Base-by-base conservation (phyloP, 2,329 filamentous ascomycete genomes). In the Aureobasidium sp. region DNA sequence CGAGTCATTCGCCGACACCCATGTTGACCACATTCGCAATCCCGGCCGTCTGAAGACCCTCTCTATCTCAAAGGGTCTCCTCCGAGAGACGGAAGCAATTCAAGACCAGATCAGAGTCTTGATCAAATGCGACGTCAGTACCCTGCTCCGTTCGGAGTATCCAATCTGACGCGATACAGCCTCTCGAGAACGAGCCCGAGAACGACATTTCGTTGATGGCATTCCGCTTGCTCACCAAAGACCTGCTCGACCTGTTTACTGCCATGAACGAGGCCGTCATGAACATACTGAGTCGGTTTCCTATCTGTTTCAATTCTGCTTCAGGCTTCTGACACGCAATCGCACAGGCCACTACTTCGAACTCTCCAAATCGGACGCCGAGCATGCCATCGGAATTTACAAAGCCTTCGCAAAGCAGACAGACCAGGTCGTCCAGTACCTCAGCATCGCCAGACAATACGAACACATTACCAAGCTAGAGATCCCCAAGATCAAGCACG, bases 201-300 rank as follows among this genome's bases (percentile, higher is more conserved):
- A 99, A 97, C 71, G 94, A 99, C 74, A 97, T 99, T 67, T 95
- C 91, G 10, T 82, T 97, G 67, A 95, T 91, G 10, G 92, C 95
- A 34, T 99, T 97, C 72, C 85, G 94, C 62, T 80, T 99, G 65
- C 79, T 99, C 59, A 95, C 96, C 25, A 81, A 96, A 69, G 94
- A 99, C 74, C 80, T 99, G 41, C 76, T 99, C 64, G 86, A 90
- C 16, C 79, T 99, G 59, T 99, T 96, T 77, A 91, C 96, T 70
- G 90, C 94, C 50, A 88, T 97, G 77, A 99, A 99, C 71, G 91
- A 97, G 76, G 94, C 90, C 53, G 90, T 96, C 71, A 99, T 99
- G 76, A 97, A 96, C 74, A 91, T 99, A 63, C 79, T 99, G 62
- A 91, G 93, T 95, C 79, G 66, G 85, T 71, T 14, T 14, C 5